Evolutionary conservation across 345 rosid species (phyloP), one percentile per base, ranked within the genome.

Genomic region (Camelina sativa): DNA sequence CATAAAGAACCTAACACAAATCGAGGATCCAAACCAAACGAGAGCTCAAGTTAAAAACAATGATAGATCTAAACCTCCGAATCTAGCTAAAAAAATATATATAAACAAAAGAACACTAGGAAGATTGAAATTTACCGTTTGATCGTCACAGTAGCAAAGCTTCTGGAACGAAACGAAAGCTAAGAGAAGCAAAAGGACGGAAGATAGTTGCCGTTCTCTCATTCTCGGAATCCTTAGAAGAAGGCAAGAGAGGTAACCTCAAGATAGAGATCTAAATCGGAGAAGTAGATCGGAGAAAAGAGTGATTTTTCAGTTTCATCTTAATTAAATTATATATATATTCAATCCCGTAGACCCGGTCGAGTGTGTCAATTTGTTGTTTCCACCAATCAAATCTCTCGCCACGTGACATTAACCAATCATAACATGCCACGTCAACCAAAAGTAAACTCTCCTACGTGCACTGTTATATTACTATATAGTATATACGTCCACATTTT

Each of bases 131-230:
- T 58, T 4, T 85, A 87, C 91, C 89, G 83, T 75, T 44, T 79
- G 75, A 51, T 88, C 87, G 41, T 86, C 91, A 30, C 83, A 79
- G 71, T 82, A 87, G 69, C 76, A 80, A 38, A 90, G 80, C 79
- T 78, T 80, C 75, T 78, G 77, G 40, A 83, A 54, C 58, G 89
- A 85, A 71, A 77, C 70, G 56, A 80, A 79, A 68, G 90, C 83
- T 30, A 86, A 50, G 52, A 88, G 32, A 6, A 88, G 70, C 40
- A 86, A 52, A 68, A 86, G 12, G 51, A 83, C 80, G 57, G 84
- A 80, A 17, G 85, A 74, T 23, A 75, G 80, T 58, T 81, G 74
- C 71, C 77, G 79, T 44, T 66, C 83, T 85, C 86, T 87, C 81
- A 78, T 78, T 25, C 9, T 78, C 46, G 52, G 23, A 67, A 46